Conservation (phyloP, 768 basidiomycete genomes). For the Lactifluus hygrophoroides region DNA sequence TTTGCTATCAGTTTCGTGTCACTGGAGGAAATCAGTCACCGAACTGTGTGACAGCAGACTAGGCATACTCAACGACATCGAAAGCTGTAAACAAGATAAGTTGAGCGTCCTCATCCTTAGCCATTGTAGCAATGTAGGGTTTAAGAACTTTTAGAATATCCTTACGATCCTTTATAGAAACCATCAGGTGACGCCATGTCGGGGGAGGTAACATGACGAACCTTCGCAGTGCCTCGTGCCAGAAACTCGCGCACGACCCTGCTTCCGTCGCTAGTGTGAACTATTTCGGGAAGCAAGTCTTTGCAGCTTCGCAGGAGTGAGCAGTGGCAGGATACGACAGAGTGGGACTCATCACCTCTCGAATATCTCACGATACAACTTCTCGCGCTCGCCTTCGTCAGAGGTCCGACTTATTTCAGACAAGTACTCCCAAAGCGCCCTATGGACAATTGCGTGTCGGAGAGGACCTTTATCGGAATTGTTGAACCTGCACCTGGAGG, state of each 20-base stretch:
- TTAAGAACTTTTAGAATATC: constrained; percentile 83
- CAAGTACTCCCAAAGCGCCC: constrained; percentile 81
- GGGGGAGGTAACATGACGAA: constrained; percentile 23
- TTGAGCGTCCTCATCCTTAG: constrained; percentile 83
- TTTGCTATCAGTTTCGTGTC: constrained; percentile 88
- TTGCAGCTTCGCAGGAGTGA: constrained; percentile 46
- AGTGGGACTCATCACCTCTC: constrained; percentile 45
- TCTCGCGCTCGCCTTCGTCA: constrained; percentile 63
- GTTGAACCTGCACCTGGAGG: constrained; percentile 56
- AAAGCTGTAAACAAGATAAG: constrained; percentile 83
- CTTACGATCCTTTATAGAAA: constrained; percentile 66
- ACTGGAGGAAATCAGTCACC: constrained; percentile 31
- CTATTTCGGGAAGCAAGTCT: constrained; percentile 84
- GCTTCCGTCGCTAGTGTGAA: constrained; percentile 89
- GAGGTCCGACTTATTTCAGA: constrained; percentile 46
- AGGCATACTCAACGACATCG: constrained; percentile 77
- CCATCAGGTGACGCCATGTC: not conserved
- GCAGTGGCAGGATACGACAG: not conserved
- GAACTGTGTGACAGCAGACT: not conserved
- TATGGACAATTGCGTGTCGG: constrained; percentile 81
- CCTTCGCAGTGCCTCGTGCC: constrained; percentile 77
- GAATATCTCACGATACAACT: constrained; percentile 68
- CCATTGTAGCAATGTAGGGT: constrained; percentile 84
- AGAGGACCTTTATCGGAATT: constrained; percentile 87
- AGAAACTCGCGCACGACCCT: constrained; percentile 80